phyloP scores from a whole-genome alignment of 2,329 filamentous ascomycete species.

The Bipolaris victoriae region DNA sequence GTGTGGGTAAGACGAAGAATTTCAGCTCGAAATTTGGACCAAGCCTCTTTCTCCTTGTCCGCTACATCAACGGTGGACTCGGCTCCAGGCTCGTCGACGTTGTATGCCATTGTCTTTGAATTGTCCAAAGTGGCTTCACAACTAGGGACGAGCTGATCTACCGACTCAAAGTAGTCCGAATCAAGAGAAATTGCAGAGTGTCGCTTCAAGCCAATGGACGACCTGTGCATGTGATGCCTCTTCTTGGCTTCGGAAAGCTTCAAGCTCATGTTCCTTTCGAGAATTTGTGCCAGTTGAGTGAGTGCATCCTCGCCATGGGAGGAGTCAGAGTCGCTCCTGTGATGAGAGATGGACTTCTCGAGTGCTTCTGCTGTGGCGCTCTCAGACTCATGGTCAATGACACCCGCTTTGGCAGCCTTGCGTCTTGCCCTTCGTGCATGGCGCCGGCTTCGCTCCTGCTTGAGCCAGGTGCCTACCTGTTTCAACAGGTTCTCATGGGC shows the following conservation, averaged over 20 bases:
- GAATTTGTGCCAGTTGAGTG: slow-evolving; percentile 79
- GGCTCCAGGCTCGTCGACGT: slow-evolving; percentile 63
- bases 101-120: slow-evolving; percentile 82
- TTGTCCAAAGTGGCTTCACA: slow-evolving; percentile 90
- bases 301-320: slow-evolving; percentile 73
- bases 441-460: slow-evolving; percentile 75
- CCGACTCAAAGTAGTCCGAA: slow-evolving; percentile 80
- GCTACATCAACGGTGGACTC: slow-evolving; percentile 52
- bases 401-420: slow-evolving; percentile 55
- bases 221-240: slow-evolving; percentile 34
- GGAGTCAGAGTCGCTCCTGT: slow-evolving; percentile 63
- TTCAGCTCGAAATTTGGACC: slow-evolving; percentile 89
- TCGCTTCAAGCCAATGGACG: slow-evolving; percentile 48
- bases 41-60: slow-evolving; percentile 74
- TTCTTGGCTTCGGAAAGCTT: slow-evolving; percentile 43
- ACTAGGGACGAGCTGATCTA: slow-evolving; percentile 78
- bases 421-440: slow-evolving; percentile 60
- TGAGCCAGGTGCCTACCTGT: slow-evolving; percentile 83
- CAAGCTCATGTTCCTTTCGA: slow-evolving; percentile 68
- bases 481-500: slow-evolving; percentile 61
- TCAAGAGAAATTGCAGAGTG: slow-evolving; percentile 71
- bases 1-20: slow-evolving; percentile 90
- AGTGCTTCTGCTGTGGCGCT: slow-evolving; percentile 9
- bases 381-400: slow-evolving; percentile 6
- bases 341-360: slow-evolving; percentile 37